These are phyloP conservation scores for Puccinia triticina DNA, from an alignment of 1,284 basidiomycete genomes.

Conservation along the genomic window DNA sequence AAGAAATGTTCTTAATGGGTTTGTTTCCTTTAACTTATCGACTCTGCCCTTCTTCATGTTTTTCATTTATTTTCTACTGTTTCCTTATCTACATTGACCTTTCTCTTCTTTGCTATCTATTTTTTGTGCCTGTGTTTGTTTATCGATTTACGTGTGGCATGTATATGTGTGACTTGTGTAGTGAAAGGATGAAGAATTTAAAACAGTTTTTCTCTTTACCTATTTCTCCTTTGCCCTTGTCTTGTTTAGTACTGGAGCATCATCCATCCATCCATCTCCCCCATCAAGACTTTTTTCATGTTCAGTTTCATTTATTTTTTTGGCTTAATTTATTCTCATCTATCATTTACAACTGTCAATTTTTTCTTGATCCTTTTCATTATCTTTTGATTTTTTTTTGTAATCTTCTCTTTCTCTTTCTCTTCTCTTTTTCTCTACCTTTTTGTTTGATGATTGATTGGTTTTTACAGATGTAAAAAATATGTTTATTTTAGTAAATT, in stretches of 20 bases:
- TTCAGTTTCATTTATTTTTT: background rate
- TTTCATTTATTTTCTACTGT: too few relatives aligned
- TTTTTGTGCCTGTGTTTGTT: too few relatives aligned
- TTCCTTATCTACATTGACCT: too few relatives aligned
- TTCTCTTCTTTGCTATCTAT: too few relatives aligned
- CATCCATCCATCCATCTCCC: background rate
- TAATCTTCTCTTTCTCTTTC: background rate
- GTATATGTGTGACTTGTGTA: background rate
- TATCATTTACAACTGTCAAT: background rate
- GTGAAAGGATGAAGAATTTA: slow-evolving; percentile 4
- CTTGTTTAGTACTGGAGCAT: slow-evolving; percentile 19
- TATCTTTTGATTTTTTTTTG: background rate
- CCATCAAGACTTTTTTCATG: too few relatives aligned
- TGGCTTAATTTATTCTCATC: background rate
- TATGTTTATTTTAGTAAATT: background rate
- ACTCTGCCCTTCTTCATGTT: background rate
- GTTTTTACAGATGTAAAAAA: background rate
- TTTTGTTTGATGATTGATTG: background rate
- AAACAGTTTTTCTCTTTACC: background rate
- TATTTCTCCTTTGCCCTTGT: background rate
- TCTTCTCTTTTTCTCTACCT: too few relatives aligned
- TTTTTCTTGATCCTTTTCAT: background rate
- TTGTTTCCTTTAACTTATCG: background rate
- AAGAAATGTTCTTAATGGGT: background rate
- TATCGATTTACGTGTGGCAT: too few relatives aligned